Conservation (phyloP, 208 protist species). For the Crithidia sp. region DNA sequence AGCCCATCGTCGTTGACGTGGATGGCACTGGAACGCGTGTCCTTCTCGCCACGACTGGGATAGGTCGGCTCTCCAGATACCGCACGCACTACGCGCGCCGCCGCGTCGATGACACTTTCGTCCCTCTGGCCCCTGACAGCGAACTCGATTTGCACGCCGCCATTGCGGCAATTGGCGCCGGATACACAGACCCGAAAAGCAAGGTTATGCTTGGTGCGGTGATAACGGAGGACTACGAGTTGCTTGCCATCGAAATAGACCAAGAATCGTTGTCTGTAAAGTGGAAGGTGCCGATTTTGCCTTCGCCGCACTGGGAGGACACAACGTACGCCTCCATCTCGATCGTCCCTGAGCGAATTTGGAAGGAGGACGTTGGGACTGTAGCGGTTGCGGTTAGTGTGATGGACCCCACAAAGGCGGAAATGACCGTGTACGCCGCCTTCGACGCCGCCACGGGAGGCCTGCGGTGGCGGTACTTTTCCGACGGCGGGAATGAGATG, state of each 20-base stretch:
- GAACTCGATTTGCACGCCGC: constrained; percentile 36
- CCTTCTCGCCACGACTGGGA: constrained; percentile 43
- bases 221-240: constrained; percentile 61
- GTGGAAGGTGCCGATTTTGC: constrained; percentile 49
- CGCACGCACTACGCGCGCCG: constrained; percentile 49
- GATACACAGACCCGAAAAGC: constrained; percentile 37
- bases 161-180: constrained; percentile 69
- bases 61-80: constrained; percentile 49
- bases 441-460: constrained; percentile 74
- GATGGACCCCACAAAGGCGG: constrained; percentile 25
- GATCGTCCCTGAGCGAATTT: constrained; percentile 79
- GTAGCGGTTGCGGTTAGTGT: constrained; percentile 61
- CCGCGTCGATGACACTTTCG: constrained; percentile 57
- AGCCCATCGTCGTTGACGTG: constrained; percentile 69
- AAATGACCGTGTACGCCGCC: constrained; percentile 68
- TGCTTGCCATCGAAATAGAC: constrained; percentile 25
- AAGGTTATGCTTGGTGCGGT: constrained; percentile 53
- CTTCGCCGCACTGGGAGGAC: constrained; percentile 24
- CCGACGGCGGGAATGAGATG: constrained; percentile 69
- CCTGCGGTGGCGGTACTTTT: constrained; percentile 77
- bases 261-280: constrained; percentile 28
- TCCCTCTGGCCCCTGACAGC: constrained; percentile 31
- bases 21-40: constrained; percentile 56
- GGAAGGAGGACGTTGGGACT: constrained; percentile 76
- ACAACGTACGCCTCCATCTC: constrained; percentile 61